Percentiles rank a stretch among this genome's conserved stretches.
These are phyloP conservation scores for Stephanodiscus triporus DNA, from an alignment of 108 stramenopile genomes.

Conservation along the genomic window DNA sequence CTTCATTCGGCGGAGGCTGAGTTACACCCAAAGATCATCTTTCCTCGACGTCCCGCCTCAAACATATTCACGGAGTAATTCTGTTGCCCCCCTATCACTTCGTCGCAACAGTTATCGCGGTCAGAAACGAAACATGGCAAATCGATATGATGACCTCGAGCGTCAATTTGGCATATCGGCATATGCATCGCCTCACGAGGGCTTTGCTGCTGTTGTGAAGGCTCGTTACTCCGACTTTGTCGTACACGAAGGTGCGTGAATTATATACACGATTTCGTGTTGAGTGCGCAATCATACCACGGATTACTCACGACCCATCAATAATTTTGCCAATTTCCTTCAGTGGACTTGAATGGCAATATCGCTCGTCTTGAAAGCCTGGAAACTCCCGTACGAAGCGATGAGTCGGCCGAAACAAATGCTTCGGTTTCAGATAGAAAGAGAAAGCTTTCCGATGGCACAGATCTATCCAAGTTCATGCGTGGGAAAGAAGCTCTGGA, in stretches of 20 bases:
- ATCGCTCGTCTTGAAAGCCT: slow-evolving; percentile 63
- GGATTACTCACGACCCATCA: neutral
- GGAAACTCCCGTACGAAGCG: slow-evolving; percentile 29
- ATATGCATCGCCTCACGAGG: slow-evolving; percentile 61
- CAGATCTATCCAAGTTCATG: neutral
- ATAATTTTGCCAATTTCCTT: neutral
- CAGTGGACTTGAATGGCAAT: slow-evolving; percentile 70
- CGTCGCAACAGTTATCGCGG: neutral
- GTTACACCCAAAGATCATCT: neutral
- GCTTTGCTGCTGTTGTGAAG: slow-evolving; percentile 80
- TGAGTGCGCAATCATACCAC: neutral
- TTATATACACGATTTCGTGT: neutral
- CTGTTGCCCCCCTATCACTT: neutral
- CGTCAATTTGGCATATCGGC: slow-evolving; percentile 59
- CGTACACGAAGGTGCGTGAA: slow-evolving; percentile 73
- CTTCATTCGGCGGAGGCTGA: no score
- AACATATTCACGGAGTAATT: no score
- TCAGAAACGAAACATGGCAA: slow-evolving; percentile 22
- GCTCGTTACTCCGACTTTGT: slow-evolving; percentile 88
- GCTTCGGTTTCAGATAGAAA: slow-evolving; percentile 19
- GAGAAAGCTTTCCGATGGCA: slow-evolving; percentile 15
- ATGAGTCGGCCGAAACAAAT: neutral
- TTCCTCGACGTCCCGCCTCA: neutral
- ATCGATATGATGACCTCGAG: slow-evolving; percentile 60
- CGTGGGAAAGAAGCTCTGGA: no score